phyloP scores from a whole-genome alignment of 257 asterid genomes.

The Dorcoceras hygrometricum region DNA sequence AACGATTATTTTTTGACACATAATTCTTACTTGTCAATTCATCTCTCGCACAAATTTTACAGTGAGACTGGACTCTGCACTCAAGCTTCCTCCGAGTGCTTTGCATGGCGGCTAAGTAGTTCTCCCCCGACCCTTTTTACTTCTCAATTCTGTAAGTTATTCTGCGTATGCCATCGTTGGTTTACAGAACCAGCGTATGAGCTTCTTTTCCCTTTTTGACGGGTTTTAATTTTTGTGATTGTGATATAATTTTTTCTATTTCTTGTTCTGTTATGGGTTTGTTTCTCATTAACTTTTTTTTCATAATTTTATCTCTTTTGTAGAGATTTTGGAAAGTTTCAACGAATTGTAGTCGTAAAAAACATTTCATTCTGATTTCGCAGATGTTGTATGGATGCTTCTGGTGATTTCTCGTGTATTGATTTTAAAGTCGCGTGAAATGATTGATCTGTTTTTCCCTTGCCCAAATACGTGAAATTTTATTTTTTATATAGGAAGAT shows the following conservation, averaged over 20 bases:
- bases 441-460: too few relatives aligned
- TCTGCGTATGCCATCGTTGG: not conserved
- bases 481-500: conserved; percentile 25
- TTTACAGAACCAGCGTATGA: not conserved
- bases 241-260: too few relatives aligned
- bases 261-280: not conserved
- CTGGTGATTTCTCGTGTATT: not conserved
- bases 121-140: not conserved
- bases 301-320: not conserved
- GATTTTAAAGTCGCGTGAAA: not conserved
- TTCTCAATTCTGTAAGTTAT: not conserved
- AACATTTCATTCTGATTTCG: too few relatives aligned
- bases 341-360: not conserved
- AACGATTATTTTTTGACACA: not conserved
- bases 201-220: too few relatives aligned
- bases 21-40: not conserved
- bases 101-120: not conserved
- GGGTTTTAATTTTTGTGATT: not conserved
- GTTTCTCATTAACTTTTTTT: not conserved
- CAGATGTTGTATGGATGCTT: not conserved
- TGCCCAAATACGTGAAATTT: too few relatives aligned
- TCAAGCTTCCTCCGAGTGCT: not conserved
- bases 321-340: not conserved
- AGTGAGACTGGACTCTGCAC: not conserved
- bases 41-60: not conserved